These are phyloP conservation scores for Aspergillus versicolor DNA, from an alignment of 2,329 filamentous ascomycete species.

Conservation along the genomic window DNA sequence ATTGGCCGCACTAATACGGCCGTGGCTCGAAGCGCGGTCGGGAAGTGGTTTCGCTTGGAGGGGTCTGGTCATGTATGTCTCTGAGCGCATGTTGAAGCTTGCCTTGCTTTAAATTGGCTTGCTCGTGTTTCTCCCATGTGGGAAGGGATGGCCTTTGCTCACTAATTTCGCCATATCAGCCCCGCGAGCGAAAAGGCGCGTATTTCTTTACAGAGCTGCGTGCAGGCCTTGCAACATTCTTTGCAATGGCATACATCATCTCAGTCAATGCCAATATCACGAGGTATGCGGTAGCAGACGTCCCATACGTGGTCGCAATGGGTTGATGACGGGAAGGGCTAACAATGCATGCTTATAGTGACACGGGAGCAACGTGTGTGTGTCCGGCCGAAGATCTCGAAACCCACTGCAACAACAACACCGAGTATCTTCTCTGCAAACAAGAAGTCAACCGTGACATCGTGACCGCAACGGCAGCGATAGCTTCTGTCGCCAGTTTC, in stretches of 20 bases:
- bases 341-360: constrained; percentile 20
- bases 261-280: constrained; percentile 67
- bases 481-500: constrained; percentile 75
- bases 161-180: constrained; percentile 43
- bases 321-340: not conserved
- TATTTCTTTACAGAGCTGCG: constrained; percentile 81
- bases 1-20: constrained; percentile 28
- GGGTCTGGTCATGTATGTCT: constrained; percentile 74
- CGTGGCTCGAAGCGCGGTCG: constrained; percentile 65
- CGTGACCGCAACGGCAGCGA: constrained; percentile 81
- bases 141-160: not conserved
- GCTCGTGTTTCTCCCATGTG: not conserved
- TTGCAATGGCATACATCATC: constrained; percentile 81
- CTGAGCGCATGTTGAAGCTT: not conserved
- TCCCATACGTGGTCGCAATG: not conserved
- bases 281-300: not conserved
- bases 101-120: not conserved
- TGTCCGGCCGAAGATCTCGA: constrained; percentile 55
- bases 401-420: constrained; percentile 49
- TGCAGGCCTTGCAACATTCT: constrained; percentile 76
- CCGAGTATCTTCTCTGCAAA: constrained; percentile 46
- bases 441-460: constrained; percentile 70
- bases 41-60: constrained; percentile 75
- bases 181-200: constrained; percentile 69
- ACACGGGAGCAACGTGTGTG: constrained; percentile 73